Percentiles rank a stretch among this genome's conserved stretches.
phyloP scores from a whole-genome alignment of 495 filamentous ascomycete species.

The Polyplosphaeria fusca region DNA sequence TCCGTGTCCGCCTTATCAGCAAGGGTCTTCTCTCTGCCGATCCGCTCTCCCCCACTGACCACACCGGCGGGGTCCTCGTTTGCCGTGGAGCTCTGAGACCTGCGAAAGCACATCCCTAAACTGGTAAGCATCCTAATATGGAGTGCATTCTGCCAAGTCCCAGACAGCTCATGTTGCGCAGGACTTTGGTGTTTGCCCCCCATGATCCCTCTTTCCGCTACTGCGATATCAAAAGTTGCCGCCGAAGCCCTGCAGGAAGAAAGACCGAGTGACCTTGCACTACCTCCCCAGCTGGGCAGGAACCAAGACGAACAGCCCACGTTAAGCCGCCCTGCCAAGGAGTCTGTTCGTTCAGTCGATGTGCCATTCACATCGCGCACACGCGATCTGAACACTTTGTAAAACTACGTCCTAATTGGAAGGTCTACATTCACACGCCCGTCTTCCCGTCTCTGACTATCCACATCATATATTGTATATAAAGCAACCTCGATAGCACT shows the following conservation, averaged over 20 bases:
- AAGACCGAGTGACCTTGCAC: slow-evolving; percentile 9
- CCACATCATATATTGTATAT: no score
- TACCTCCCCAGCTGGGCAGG: slow-evolving; percentile 18
- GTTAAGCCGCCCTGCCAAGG: slow-evolving; percentile 12
- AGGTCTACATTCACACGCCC: slow-evolving; percentile 7
- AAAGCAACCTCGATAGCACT: slow-evolving; percentile 7
- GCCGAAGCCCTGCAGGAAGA: slow-evolving; percentile 6
- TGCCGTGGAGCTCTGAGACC: slow-evolving; percentile 1
- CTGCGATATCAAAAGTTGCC: slow-evolving; percentile 19
- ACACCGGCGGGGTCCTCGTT: not conserved
- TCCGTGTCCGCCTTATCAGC: slow-evolving; percentile 1
- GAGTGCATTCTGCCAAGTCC: slow-evolving; percentile 12
- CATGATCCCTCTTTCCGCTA: slow-evolving; percentile 1
- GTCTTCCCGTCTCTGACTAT: not conserved
- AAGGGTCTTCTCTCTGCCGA: slow-evolving; percentile 8
- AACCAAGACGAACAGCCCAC: slow-evolving; percentile 21
- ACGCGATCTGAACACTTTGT: slow-evolving; percentile 4
- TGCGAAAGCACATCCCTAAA: slow-evolving; percentile 19
- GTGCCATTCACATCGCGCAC: slow-evolving; percentile 10
- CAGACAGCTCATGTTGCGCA: not conserved
- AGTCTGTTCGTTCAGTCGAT: no score
- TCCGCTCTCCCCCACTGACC: slow-evolving; percentile 3
- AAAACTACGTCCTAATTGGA: slow-evolving; percentile 20
- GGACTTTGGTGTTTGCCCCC: not conserved
- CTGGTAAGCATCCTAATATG: slow-evolving; percentile 23